A percentile compares a stretch with the other conserved stretches of the same genome.
These are phyloP conservation scores for Lentinula raphanica DNA, from an alignment of 768 basidiomycete genomes.

Conservation along the genomic window DNA sequence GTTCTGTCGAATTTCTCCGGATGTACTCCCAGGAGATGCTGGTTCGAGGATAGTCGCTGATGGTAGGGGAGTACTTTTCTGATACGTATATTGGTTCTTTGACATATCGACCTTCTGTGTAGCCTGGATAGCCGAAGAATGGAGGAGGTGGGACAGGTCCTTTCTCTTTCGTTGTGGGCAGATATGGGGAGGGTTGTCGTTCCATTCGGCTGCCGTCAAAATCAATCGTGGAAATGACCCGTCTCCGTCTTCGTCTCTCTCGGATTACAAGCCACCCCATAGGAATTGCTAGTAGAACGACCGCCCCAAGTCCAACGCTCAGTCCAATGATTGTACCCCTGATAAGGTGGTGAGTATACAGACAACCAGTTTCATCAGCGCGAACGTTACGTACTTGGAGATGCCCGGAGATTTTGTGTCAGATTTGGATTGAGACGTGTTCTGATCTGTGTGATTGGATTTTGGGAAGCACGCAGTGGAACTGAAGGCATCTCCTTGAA, in stretches of 20 bases:
- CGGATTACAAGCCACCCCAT: conserved; percentile 40
- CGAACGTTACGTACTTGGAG: conserved; percentile 14
- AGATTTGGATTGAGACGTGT: conserved; percentile 11
- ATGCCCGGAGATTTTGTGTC: conserved; percentile 8
- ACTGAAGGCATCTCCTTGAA: conserved; percentile 20
- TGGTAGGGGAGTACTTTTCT: conserved; percentile 24
- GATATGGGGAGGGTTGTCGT: conserved; percentile 5
- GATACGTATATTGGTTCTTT: conserved; percentile 32
- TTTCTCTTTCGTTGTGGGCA: conserved; percentile 7
- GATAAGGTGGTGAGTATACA: background rate
- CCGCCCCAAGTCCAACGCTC: conserved; percentile 33
- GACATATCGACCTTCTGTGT: conserved; percentile 15
- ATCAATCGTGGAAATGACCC: conserved; percentile 11
- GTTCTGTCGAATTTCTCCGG: background rate
- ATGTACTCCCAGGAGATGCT: conserved; percentile 8
- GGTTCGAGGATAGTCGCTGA: conserved; percentile 11
- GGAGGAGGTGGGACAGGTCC: conserved; percentile 6
- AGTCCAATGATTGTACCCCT: conserved; percentile 45
- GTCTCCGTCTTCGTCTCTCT: conserved; percentile 32
- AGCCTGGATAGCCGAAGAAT: background rate
- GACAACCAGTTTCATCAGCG: background rate
- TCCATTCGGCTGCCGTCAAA: conserved; percentile 24
- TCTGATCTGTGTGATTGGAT: conserved; percentile 1
- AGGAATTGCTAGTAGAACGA: conserved; percentile 34
- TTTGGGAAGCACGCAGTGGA: conserved; percentile 5